Conservation (phyloP, 2,329 filamentous ascomycete species). For the Fusarium sp. region DNA sequence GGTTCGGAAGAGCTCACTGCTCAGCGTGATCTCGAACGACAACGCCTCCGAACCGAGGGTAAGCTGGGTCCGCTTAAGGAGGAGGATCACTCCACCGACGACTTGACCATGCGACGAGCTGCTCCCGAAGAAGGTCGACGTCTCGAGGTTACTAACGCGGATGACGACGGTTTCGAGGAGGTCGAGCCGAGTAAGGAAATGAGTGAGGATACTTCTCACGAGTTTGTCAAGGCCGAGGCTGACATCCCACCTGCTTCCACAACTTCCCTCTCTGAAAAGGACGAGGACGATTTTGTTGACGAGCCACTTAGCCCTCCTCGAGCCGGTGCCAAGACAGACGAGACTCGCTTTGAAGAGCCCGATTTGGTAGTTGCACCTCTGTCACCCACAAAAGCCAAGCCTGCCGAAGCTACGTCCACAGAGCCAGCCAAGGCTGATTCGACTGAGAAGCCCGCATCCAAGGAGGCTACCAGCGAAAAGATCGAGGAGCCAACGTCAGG, state of each 20-base stretch:
- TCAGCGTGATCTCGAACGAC: constrained; percentile 84
- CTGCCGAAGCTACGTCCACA: constrained; percentile 44
- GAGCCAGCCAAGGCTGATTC: constrained; percentile 33
- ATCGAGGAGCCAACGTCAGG: constrained; percentile 13
- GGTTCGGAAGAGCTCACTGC: constrained; percentile 91
- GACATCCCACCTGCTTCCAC: constrained; percentile 59
- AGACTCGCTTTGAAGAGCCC: constrained; percentile 68
- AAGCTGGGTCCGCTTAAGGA: constrained; percentile 68
- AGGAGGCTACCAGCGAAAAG: constrained; percentile 18
- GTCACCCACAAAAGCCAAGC: constrained; percentile 64
- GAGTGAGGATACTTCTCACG: constrained; percentile 79
- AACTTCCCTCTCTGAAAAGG: constrained; percentile 60
- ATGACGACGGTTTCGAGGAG: constrained; percentile 95
- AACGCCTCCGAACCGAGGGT: constrained; percentile 83
- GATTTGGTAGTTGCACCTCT: constrained; percentile 71
- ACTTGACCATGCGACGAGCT: constrained; percentile 72
- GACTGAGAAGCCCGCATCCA: constrained; percentile 27
- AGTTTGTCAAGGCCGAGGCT: constrained; percentile 74
- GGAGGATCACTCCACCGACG: constrained; percentile 65
- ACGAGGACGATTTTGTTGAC: constrained; percentile 83
- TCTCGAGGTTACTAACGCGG: constrained; percentile 84
- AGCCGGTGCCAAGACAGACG: constrained; percentile 71
- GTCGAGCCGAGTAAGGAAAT: constrained; percentile 80
- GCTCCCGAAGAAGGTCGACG: constrained; percentile 75
- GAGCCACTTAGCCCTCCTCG: constrained; percentile 80